Evolutionary conservation across 331 rosid species (phyloP), one percentile per base, ranked within the genome.

Genomic region (Arachis monticola): DNA sequence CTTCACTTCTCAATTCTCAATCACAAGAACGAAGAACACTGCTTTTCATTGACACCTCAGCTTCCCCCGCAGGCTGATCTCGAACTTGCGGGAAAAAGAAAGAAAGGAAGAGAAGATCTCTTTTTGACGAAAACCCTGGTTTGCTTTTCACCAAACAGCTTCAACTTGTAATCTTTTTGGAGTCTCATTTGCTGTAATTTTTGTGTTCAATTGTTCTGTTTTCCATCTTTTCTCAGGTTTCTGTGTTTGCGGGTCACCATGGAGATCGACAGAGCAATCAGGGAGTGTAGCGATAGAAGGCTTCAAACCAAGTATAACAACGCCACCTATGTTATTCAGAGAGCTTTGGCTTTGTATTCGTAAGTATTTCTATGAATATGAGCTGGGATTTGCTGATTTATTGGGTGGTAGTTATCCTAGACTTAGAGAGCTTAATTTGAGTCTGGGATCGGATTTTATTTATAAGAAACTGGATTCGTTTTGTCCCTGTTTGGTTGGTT

Each of bases 231-330:
- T 74, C 67, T 40, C 77, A 75, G 74, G 8, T 27, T 75, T 69
- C 42, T 62, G 38, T 60, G n/a, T 10, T 44, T 2, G 11, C 73
- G 77, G 86, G 59, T 77, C 58, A 76, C 69, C 53, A 95, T 95
- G 99, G 99, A 95, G 90, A 95, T 95, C 89, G 97, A 92, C 55
- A 82, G 80, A 72, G 97, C 99, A 80, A 90, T 92, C 64, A 87
- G 83, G 65, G 93, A 76, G 81, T 87, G 96, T 79, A 86, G 87
- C 45, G 97, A 94, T 87, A 88, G 88, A 79, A 87, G 99, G 83
- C 97, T 94, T 74, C 93, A 90, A 88, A 88, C 97, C 64, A 95
- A 95, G 93, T 95, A 92, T 79, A 83, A 85, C 51, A 90, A 88
- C 77, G 97, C 99, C 47, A 87, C 92, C 83, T 84, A 86, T 87